Evolutionary conservation across 2,329 filamentous ascomycete genomes (phyloP).

Genomic region (Phialemoniopsis sp.): DNA sequence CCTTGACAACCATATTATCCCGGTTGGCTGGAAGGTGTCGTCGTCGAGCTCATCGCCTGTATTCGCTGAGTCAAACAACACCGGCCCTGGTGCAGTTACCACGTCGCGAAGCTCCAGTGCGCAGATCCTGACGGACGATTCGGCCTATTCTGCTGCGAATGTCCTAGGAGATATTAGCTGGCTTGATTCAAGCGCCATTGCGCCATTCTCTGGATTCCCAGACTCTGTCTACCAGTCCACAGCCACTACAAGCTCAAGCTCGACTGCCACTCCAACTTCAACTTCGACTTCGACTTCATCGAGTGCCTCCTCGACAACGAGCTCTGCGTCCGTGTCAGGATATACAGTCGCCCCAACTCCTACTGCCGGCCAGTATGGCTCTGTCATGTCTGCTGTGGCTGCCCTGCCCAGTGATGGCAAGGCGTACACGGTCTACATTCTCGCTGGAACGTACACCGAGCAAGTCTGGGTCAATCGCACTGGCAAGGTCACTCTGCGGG

Average conservation of each 20-base stretch:
- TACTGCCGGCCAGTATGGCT: conserved; percentile 30
- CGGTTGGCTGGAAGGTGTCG: conserved; percentile 49
- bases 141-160: conserved; percentile 25
- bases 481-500: conserved; percentile 30
- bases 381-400: conserved; percentile 35
- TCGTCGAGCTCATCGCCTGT: conserved; percentile 21
- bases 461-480: conserved; percentile 32
- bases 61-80: conserved; percentile 25
- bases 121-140: conserved; percentile 27
- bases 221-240: conserved; percentile 1
- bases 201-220: conserved; percentile 3
- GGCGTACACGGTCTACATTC: conserved; percentile 32
- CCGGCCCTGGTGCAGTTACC: conserved; percentile 24
- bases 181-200: conserved; percentile 33
- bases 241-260: conserved; percentile 1
- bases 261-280: too few species aligned
- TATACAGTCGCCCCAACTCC: conserved; percentile 19
- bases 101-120: conserved; percentile 25
- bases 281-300: neutral
- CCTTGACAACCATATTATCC: conserved; percentile 52
- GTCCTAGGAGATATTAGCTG: conserved; percentile 35
- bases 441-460: conserved; percentile 34
- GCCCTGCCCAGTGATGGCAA: conserved; percentile 35
- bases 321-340: too few species aligned
- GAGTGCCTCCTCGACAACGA: too few species aligned